These are phyloP conservation scores for Uronychia setigera DNA, from an alignment of 73 alveolate genomes.

Conservation along the genomic window DNA sequence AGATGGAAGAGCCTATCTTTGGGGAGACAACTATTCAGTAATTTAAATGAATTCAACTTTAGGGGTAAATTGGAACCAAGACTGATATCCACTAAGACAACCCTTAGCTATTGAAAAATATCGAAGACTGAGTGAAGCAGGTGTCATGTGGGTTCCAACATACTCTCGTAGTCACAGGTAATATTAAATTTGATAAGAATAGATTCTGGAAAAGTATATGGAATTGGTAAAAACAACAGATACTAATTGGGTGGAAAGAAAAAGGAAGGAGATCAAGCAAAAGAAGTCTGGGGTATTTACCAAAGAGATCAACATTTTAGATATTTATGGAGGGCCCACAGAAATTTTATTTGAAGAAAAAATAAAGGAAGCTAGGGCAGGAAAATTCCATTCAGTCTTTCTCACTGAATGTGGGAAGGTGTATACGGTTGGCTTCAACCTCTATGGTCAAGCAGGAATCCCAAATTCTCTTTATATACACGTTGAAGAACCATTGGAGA, in stretches of 20 bases:
- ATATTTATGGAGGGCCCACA: conserved; percentile 18
- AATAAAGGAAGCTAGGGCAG: conserved; percentile 33
- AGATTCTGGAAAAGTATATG: conserved; percentile 44
- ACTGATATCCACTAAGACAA: conserved; percentile 66
- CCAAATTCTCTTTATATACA: conserved; percentile 22
- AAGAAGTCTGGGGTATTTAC: conserved; percentile 50
- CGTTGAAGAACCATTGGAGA: conserved; percentile 51
- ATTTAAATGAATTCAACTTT: too few species aligned
- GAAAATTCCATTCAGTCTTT: conserved; percentile 65
- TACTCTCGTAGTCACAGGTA: conserved; percentile 23
- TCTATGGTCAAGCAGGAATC: conserved; percentile 58
- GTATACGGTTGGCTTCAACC: conserved; percentile 57
- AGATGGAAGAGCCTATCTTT: conserved; percentile 14
- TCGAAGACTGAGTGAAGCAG: too few species aligned
- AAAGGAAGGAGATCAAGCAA: conserved; percentile 3
- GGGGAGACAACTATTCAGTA: conserved; percentile 77
- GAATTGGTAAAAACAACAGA: conserved; percentile 62
- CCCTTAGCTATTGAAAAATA: conserved; percentile 32
- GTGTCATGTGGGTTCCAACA: conserved; percentile 67
- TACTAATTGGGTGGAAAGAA: conserved; percentile 39
- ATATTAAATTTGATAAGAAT: too few species aligned
- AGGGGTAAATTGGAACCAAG: conserved; percentile 59
- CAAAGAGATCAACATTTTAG: conserved; percentile 18
- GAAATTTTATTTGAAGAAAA: neutral
- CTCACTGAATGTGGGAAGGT: conserved; percentile 46